Conservation (phyloP, 768 basidiomycete genomes). For the Hypholoma sublateritium region DNA sequence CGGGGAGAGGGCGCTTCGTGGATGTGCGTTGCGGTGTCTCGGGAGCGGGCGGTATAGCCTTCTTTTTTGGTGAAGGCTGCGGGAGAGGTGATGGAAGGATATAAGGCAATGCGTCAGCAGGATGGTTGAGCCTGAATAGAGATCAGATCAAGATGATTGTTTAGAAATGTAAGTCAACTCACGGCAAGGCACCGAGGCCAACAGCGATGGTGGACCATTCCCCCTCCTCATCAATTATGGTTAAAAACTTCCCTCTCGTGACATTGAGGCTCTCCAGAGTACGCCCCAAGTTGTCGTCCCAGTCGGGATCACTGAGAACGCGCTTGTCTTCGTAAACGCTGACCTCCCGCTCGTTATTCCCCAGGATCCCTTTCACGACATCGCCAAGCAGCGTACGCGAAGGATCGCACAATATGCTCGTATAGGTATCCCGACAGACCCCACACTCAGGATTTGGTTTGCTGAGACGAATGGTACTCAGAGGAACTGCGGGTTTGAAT, state of each 20-base stretch:
- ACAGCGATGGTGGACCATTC: conserved; percentile 71
- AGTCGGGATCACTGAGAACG: conserved; percentile 89
- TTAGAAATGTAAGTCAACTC: conserved; percentile 34
- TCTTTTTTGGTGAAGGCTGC: conserved; percentile 44
- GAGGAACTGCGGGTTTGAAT: conserved; percentile 75
- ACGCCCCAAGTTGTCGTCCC: conserved; percentile 82
- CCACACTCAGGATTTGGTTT: conserved; percentile 79
- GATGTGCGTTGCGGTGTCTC: conserved; percentile 41
- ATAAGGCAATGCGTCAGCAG: conserved; percentile 47
- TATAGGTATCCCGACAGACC: conserved; percentile 85
- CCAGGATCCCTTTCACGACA: conserved; percentile 67
- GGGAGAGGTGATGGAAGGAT: conserved; percentile 70
- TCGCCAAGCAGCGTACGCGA: conserved; percentile 67
- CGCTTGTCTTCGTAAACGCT: conserved; percentile 87
- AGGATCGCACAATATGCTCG: conserved; percentile 72
- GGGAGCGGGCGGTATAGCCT: conserved; percentile 35
- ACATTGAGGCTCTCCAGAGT: conserved; percentile 83
- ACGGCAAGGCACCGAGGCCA: conserved; percentile 71
- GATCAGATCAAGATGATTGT: neutral
- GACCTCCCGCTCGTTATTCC: conserved; percentile 60
- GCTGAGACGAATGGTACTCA: conserved; percentile 66
- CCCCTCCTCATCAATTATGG: conserved; percentile 87
- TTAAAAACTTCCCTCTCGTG: conserved; percentile 81
- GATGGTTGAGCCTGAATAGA: conserved; percentile 52
- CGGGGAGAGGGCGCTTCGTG: conserved; percentile 56